These are phyloP conservation scores for Cladosporium sp. DNA, from an alignment of 2,329 filamentous ascomycete species.

Conservation along the genomic window DNA sequence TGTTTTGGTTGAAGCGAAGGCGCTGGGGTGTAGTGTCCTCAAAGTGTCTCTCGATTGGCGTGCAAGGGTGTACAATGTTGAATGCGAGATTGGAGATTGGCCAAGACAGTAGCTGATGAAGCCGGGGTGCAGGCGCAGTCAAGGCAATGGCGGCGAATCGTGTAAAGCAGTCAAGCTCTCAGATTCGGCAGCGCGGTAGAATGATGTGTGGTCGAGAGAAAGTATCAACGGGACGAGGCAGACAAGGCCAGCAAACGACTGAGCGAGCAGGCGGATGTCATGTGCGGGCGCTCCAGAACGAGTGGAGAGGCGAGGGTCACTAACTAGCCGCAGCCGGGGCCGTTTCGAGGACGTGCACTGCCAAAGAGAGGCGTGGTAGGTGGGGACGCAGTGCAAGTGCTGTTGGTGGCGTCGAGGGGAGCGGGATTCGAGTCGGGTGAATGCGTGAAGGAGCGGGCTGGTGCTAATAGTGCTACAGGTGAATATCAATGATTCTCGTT, in stretches of 20 bases:
- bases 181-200: conserved; percentile 6
- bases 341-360: neutral
- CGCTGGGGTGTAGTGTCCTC: neutral
- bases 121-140: conserved; percentile 7
- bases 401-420: neutral
- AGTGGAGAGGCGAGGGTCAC: conserved; percentile 6
- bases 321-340: neutral
- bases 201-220: neutral
- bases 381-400: neutral
- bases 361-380: neutral
- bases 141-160: neutral
- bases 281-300: conserved; percentile 8
- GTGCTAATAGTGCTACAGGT: no score
- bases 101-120: neutral
- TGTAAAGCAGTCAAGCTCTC: neutral
- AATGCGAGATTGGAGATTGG: neutral
- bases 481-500: no score
- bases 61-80: neutral
- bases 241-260: neutral
- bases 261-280: conserved; percentile 2
- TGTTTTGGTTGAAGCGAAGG: neutral
- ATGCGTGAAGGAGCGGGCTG: no score
- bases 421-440: neutral
- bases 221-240: neutral
- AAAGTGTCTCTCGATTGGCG: neutral